Percentiles rank a stretch among this genome's conserved stretches.
Evolutionary conservation across 768 basidiomycete species (phyloP).

Genomic region (Polyporus arcularius): DNA sequence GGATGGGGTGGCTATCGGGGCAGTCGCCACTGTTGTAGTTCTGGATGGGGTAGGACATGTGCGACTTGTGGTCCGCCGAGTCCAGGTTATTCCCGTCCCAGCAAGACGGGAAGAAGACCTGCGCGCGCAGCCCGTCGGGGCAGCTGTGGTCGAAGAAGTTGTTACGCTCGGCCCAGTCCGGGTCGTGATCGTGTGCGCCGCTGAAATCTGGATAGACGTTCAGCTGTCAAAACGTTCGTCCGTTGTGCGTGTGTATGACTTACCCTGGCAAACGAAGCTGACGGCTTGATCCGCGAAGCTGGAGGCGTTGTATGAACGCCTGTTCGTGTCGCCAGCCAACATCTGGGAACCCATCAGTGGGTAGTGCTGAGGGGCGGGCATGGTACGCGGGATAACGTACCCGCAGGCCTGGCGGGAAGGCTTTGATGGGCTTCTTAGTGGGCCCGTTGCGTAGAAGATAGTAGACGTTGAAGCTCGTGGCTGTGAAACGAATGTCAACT

Average conservation of each 20-base stretch:
- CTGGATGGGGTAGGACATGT: slow-evolving; percentile 37
- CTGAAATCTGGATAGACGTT: slow-evolving; percentile 9
- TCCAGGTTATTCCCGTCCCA: slow-evolving; percentile 44
- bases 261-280: slow-evolving; percentile 33
- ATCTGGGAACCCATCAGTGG: slow-evolving; percentile 11
- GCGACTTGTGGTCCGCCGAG: slow-evolving; percentile 39
- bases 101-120: slow-evolving; percentile 36
- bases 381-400: background rate
- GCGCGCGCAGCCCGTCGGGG: slow-evolving; percentile 29
- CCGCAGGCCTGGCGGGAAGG: slow-evolving; percentile 27
- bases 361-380: no score
- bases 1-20: slow-evolving; percentile 26
- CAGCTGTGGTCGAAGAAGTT: slow-evolving; percentile 24
- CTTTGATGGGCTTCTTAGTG: slow-evolving; percentile 19
- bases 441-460: slow-evolving; percentile 25
- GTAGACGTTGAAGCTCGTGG: slow-evolving; percentile 25
- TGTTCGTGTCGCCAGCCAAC: slow-evolving; percentile 32
- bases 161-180: slow-evolving; percentile 20
- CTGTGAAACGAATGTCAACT: background rate
- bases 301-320: slow-evolving; percentile 34
- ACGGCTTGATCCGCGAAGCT: slow-evolving; percentile 35
- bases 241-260: background rate
- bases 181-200: slow-evolving; percentile 20
- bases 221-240: background rate
- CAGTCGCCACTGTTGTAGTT: slow-evolving; percentile 26